These are phyloP conservation scores for Exophiala bonariae DNA, from an alignment of 2,329 filamentous ascomycete genomes.

Conservation along the genomic window DNA sequence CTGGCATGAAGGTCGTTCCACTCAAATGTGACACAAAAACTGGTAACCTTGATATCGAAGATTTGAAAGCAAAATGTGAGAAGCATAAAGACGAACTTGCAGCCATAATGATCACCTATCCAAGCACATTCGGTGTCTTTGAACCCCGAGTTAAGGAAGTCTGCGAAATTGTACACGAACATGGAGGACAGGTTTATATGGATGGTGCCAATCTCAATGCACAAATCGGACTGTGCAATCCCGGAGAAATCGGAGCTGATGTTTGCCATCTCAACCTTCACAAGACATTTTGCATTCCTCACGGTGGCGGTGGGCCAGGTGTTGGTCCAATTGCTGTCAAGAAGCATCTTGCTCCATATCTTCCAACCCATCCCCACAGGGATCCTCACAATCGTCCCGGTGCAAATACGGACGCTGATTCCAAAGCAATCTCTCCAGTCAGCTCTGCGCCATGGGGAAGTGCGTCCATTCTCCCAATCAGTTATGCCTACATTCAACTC, in stretches of 20 bases:
- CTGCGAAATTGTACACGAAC: conserved; percentile 79
- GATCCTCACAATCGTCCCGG: conserved; percentile 39
- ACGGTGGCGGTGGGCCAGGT: conserved; percentile 90
- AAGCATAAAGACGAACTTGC: conserved; percentile 82
- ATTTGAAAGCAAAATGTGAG: conserved; percentile 84
- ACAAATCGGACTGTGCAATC: conserved; percentile 92
- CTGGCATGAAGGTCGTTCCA: conserved; percentile 88
- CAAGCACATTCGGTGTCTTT: conserved; percentile 91
- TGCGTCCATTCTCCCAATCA: conserved; percentile 89
- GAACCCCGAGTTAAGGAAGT: conserved; percentile 85
- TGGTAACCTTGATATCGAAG: conserved; percentile 83
- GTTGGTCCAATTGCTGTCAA: conserved; percentile 94
- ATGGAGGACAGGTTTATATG: conserved; percentile 97
- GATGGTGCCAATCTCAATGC: conserved; percentile 99
- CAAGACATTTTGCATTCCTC: conserved; percentile 98
- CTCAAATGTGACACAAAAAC: conserved; percentile 87
- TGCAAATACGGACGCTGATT: conserved; percentile 6
- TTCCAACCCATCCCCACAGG: conserved; percentile 70
- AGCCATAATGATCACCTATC: conserved; percentile 96
- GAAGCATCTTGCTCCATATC: conserved; percentile 71
- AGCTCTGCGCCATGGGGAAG: conserved; percentile 84
- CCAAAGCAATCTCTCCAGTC: conserved; percentile 66
- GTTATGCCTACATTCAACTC: conserved; percentile 91
- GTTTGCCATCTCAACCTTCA: conserved; percentile 97
- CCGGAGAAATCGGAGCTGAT: conserved; percentile 91